These are phyloP conservation scores for Oidium heveae DNA, from an alignment of 2,329 filamentous ascomycete genomes.

Conservation along the genomic window DNA sequence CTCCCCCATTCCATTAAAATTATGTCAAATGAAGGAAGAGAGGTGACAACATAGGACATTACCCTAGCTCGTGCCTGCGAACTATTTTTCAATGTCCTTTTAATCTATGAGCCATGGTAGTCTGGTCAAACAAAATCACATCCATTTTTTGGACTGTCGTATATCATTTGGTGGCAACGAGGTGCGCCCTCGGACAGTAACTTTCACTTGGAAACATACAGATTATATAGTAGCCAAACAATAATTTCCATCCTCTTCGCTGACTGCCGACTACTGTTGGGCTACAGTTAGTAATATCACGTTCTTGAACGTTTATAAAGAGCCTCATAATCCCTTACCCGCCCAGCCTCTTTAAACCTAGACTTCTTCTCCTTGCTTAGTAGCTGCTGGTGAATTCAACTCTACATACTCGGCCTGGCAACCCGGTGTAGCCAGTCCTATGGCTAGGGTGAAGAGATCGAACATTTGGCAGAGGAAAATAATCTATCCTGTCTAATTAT, in stretches of 20 bases:
- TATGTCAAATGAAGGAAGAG: constrained; percentile 1
- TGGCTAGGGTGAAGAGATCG: neutral
- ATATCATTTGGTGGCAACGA: neutral
- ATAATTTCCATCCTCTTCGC: no score
- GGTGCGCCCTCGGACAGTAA: neutral
- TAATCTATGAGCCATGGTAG: neutral
- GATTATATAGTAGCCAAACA: neutral
- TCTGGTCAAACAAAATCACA: neutral
- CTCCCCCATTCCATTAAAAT: neutral
- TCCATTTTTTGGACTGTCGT: neutral
- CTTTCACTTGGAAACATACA: neutral
- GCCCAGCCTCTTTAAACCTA: neutral
- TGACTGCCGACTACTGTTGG: no score
- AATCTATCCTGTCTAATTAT: neutral
- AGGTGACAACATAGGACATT: neutral
- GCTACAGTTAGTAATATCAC: neutral
- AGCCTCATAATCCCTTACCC: neutral
- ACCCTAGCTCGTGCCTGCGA: neutral
- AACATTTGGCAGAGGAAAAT: neutral
- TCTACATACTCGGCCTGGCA: neutral
- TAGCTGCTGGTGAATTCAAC: neutral
- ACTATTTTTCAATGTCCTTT: neutral
- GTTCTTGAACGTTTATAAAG: neutral
- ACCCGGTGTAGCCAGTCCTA: neutral
- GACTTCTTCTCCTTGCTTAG: neutral